phyloP scores from a whole-genome alignment of 306 rosid genomes.

The Cicer judaicum region DNA sequence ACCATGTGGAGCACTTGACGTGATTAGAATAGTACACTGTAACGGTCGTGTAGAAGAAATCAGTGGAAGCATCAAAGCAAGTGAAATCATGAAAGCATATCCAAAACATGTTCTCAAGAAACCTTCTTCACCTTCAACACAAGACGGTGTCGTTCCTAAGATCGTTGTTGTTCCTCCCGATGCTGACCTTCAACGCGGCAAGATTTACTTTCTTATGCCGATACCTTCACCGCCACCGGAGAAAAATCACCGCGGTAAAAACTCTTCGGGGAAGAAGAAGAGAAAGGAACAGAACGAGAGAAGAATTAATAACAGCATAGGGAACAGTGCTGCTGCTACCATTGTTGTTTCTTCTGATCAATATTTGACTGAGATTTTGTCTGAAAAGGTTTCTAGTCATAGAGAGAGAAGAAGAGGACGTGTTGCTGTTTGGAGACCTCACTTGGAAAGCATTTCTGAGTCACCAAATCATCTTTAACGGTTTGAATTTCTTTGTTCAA shows the following conservation, averaged over 20 bases:
- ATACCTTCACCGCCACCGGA: conserved; percentile 51
- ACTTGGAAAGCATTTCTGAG: conserved; percentile 85
- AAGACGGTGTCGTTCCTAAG: conserved; percentile 64
- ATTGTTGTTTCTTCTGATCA: conserved; percentile 67
- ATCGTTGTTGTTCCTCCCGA: conserved; percentile 92
- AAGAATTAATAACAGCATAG: background rate
- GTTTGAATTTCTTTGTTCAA: conserved; percentile 21
- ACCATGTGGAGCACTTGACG: conserved; percentile 93
- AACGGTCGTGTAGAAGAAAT: conserved; percentile 87
- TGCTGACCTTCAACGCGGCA: conserved; percentile 88
- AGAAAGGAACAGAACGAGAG: conserved; percentile 44
- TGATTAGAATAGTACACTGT: conserved; percentile 84
- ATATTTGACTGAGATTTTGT: conserved; percentile 79
- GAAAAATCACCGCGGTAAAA: conserved; percentile 32
- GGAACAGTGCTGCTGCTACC: conserved; percentile 43
- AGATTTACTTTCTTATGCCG: conserved; percentile 98
- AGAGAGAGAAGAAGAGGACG: conserved; percentile 86
- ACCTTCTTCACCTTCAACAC: conserved; percentile 69
- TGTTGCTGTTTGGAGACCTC: conserved; percentile 92
- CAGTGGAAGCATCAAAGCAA: conserved; percentile 71
- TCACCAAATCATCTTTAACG: conserved; percentile 64
- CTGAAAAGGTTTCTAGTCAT: conserved; percentile 79
- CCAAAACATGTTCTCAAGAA: conserved; percentile 90
- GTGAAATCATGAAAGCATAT: conserved; percentile 84
- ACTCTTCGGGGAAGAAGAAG: conserved; percentile 54